phyloP scores from a whole-genome alignment of 495 filamentous ascomycete species.

The Tuber borchii region DNA sequence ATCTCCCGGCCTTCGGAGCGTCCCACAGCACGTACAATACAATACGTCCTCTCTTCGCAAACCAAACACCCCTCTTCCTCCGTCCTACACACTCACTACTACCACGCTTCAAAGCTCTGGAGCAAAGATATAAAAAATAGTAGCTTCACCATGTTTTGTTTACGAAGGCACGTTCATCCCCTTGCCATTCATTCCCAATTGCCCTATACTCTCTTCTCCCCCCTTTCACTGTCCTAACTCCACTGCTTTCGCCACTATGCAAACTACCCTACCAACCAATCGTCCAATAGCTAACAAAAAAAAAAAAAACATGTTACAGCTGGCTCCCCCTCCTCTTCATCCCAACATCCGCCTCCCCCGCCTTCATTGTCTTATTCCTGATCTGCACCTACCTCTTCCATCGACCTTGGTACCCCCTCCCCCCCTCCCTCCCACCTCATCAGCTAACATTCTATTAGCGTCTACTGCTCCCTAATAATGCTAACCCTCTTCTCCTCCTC shows the following conservation, averaged over 20 bases:
- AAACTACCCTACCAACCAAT: not conserved
- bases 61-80: not conserved
- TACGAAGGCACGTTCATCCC: constrained; percentile 57
- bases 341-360: constrained; percentile 69
- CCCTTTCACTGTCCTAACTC: not conserved
- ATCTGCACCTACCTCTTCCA: constrained; percentile 84
- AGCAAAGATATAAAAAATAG: not conserved
- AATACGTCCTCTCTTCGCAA: not conserved
- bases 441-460: constrained; percentile 34
- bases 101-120: constrained; percentile 8
- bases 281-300: not conserved
- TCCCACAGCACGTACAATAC: not conserved
- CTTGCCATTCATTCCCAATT: constrained; percentile 14
- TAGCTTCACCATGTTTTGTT: constrained; percentile 63
- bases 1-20: not conserved
- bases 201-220: not conserved
- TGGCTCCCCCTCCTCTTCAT: constrained; percentile 71
- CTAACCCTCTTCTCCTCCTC: constrained; percentile 82
- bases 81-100: constrained; percentile 2
- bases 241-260: not conserved
- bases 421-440: constrained; percentile 2
- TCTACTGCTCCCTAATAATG: constrained; percentile 84
- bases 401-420: constrained; percentile 56
- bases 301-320: constrained; percentile 43
- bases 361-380: constrained; percentile 87